Conservation (phyloP, 257 asterid species). For the Haberlea rhodopensis region DNA sequence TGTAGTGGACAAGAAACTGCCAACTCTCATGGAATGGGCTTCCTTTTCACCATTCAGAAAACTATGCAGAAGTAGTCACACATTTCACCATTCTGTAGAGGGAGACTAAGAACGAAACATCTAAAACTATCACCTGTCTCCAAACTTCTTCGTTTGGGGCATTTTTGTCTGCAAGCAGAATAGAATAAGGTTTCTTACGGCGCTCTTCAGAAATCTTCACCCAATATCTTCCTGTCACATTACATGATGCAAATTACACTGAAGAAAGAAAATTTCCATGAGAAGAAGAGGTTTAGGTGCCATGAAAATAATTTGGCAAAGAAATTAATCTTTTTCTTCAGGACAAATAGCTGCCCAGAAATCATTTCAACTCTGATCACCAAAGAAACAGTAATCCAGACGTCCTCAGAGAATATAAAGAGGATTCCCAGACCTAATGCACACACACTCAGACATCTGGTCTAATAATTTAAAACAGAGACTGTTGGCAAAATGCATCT, state of each 20-base stretch:
- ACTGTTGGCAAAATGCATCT: conserved; percentile 8
- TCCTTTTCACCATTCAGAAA: conserved; percentile 7
- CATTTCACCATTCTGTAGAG: conserved; percentile 5
- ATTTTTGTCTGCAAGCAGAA: conserved; percentile 95
- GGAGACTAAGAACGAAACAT: conserved; percentile 22
- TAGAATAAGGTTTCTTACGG: conserved; percentile 74
- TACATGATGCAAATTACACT: conserved; percentile 22
- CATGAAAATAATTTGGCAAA: background rate
- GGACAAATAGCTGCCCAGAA: conserved; percentile 1
- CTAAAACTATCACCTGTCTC: conserved; percentile 56
- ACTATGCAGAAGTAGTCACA: background rate
- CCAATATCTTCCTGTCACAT: conserved; percentile 74
- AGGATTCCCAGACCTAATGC: background rate
- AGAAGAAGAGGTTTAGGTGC: conserved; percentile 5
- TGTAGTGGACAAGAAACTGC: conserved; percentile 16
- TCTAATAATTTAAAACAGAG: background rate
- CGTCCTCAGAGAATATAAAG: conserved; percentile 4
- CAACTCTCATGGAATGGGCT: conserved; percentile 6
- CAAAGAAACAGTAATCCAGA: background rate
- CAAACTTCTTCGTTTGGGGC: conserved; percentile 98
- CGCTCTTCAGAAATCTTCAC: conserved; percentile 74
- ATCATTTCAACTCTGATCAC: conserved; percentile 2
- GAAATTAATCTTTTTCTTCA: background rate
- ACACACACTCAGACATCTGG: background rate
- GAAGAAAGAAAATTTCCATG: background rate